Evolutionary conservation across 352 stramenopile genomes (phyloP), one percentile per base, ranked within the genome.

Genomic region (Pythium aphanidermatum): DNA sequence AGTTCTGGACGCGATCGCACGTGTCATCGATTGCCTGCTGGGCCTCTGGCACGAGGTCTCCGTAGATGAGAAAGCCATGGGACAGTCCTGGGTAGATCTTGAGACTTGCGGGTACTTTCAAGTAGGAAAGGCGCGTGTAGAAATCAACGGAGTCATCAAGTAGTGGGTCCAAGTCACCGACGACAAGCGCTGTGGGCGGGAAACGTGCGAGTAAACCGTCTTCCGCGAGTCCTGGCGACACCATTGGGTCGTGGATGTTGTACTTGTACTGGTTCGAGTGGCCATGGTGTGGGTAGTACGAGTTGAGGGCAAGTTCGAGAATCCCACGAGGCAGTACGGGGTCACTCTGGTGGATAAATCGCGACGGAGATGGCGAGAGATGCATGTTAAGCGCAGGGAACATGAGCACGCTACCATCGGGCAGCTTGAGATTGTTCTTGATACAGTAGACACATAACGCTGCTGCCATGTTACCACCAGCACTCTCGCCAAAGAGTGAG

Each of bases 101-200:
- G 33, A 95, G 51, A n/a, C 55, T 79, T 30, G 73, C 77, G 4
- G 75, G 69, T 17, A 95, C 83, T 13, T 86, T 70, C 6, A 95
- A 46, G 43, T 85, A 79, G 28, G 76, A 79, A 7, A 95, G 60
- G 1, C 85, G 76, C 23, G 81, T 94, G 55, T 93, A 86, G 54
- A 95, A 95, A 54, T 95, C 85, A n/a, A 95, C 79, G 20, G 73
- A 90, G 51, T 95, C 85, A 44, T 95, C 85, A 39, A 95, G 58
- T 28, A 95, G 50, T 25, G 83, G 85, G 36, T 95, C 85, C 32
- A 93, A 46, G 42, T 92, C 85, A 17, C 85, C 85, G 3, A 94
- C 81, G n/a, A 89, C 65, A 13, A 95, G 68, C 28, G 74, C 69
- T 2, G 85, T 95, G 2, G 78, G 75, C 26, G 85, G 85, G 25